Base-by-base conservation (phyloP, 495 filamentous ascomycete species). In the Paragyromitra xinjiangensis region DNA sequence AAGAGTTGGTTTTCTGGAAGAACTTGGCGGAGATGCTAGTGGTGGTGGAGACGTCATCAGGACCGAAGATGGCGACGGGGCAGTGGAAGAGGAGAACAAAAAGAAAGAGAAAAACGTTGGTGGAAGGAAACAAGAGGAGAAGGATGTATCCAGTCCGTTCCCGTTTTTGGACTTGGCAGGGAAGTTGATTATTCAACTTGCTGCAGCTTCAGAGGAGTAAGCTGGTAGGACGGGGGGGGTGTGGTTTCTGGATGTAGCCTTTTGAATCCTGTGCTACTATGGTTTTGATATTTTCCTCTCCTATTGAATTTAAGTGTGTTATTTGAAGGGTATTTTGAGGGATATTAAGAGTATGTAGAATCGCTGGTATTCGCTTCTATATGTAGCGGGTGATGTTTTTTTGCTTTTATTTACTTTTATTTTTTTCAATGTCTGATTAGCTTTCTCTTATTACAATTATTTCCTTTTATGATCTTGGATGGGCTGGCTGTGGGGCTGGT, bases 151-250 rank as follows among this genome's bases (percentile, higher is more conserved):
- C 62, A 90, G 88, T 81, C 91, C 92, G 67, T 94, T 92, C 80
- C 92, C 92, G 29, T 94, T 94, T 85, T 85, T 94, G 73, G 92
- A 94, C 83, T 87, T 93, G 81, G 91, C 91, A 6, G 88, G 88
- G 40, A 86, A 85, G 84, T 84, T 94, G 75, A 94, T 94, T 82
- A 91, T 93, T 84, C 90, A 92, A 84, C 84, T 94, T 77, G 91
- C 90, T 16, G 91, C 92, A 80, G 90, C 89, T 64, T 88, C 80
- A n/a, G 81, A 82, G 22, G 74, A 77, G 59, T 77, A 77, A 51
- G 45, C 3, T 29, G 26, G 59, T 77, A 77, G 48, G 45, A 1
- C 19, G n/a, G 12, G 42, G 16, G 26, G 0, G 56, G 6, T 37
- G 26, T 9, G n/a, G 22, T 11, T 59, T 73, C 26, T 42, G 3